Evolutionary conservation across 805 yeast species (phyloP).

Genomic region (Candida succiphila): DNA sequence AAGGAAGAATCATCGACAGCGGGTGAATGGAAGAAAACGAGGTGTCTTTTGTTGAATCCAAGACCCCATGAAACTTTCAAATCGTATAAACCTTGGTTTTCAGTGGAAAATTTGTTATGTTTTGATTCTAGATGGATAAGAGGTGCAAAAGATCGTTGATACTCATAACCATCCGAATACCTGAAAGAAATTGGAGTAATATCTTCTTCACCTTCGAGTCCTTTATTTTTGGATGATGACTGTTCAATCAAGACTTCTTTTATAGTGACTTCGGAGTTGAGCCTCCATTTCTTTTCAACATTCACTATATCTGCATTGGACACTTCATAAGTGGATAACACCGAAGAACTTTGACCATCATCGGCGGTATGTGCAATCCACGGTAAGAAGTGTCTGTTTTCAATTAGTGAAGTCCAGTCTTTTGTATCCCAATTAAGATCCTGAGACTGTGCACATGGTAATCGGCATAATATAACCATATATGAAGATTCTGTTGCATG

Average conservation of each 20-base stretch:
- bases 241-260: constrained; percentile 44
- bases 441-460: constrained; percentile 76
- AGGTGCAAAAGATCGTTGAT: constrained; percentile 80
- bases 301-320: constrained; percentile 56
- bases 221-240: too few species aligned
- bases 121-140: constrained; percentile 76
- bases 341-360: constrained; percentile 49
- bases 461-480: constrained; percentile 76
- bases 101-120: constrained; percentile 63
- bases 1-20: constrained; percentile 55
- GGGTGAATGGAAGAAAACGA: constrained; percentile 61
- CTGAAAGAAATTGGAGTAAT: constrained; percentile 65
- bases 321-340: constrained; percentile 35
- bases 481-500: constrained; percentile 81
- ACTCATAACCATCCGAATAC: constrained; percentile 75
- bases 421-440: constrained; percentile 79
- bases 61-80: constrained; percentile 66
- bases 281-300: constrained; percentile 76
- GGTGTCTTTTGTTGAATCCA: constrained; percentile 52
- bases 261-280: constrained; percentile 61
- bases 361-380: constrained; percentile 74
- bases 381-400: constrained; percentile 62
- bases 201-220: constrained; percentile 47
- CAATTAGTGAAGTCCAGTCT: constrained; percentile 83
- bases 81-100: constrained; percentile 67